These are phyloP conservation scores for Waltergamsia citrina DNA, from an alignment of 2,329 filamentous ascomycete genomes.

Conservation along the genomic window DNA sequence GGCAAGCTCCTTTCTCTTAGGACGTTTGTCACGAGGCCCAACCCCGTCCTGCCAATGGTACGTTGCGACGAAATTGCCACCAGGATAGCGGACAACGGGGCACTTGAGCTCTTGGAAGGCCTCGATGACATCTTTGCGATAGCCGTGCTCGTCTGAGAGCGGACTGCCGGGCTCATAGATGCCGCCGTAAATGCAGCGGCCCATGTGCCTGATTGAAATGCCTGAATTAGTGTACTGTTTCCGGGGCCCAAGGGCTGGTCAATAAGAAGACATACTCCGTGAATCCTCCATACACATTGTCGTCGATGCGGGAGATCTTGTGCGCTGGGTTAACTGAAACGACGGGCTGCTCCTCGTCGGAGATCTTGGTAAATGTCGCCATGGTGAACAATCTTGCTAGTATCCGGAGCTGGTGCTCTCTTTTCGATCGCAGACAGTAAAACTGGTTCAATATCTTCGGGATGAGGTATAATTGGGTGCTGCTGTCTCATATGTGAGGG, in stretches of 20 bases:
- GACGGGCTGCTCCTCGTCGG: constrained; percentile 48
- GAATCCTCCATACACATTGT: constrained; percentile 77
- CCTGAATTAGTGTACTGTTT: no score
- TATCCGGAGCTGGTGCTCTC: no score
- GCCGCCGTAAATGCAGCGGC: constrained; percentile 78
- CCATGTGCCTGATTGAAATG: constrained; percentile 53
- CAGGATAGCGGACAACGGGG: constrained; percentile 72
- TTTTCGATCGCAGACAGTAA: no score
- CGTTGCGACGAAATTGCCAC: constrained; percentile 75
- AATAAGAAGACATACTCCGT: constrained; percentile 60
- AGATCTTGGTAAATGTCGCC: constrained; percentile 64
- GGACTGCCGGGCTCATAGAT: constrained; percentile 71
- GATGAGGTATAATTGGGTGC: no score
- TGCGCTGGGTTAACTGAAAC: constrained; percentile 58
- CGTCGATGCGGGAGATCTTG: constrained; percentile 63
- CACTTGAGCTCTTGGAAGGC: constrained; percentile 65
- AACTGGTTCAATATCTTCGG: no score
- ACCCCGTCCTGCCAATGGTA: constrained; percentile 82
- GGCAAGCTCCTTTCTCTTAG: constrained; percentile 53
- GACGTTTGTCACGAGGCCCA: constrained; percentile 61
- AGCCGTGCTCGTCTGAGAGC: constrained; percentile 65
- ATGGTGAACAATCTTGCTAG: no score
- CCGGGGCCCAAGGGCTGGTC: no score
- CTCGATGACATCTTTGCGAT: constrained; percentile 68
- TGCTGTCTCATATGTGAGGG: no score